Evolutionary conservation across 2,329 filamentous ascomycete genomes (phyloP), one percentile per base, ranked within the genome.

Genomic region (Calonectria pauciramosa): DNA sequence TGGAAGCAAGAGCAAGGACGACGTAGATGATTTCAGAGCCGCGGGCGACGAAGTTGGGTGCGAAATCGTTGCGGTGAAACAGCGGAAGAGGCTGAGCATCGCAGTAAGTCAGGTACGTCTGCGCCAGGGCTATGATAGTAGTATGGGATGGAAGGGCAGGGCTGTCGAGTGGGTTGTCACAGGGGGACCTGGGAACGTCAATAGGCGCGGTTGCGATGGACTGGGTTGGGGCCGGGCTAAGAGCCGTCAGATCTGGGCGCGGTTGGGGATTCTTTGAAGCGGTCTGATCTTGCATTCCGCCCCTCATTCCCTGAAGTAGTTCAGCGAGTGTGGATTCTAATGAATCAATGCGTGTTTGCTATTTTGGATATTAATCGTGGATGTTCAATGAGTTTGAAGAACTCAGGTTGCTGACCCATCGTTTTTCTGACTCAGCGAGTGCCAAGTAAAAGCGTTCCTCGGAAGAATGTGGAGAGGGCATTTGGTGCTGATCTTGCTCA

Each of bases 281-380:
- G 4, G 7, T 47, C 3, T n/a, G 49, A 3, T 34, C 51, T 18
- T 51, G 32, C 14, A 28, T 51, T n/a, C n/a, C 44, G 9, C n/a
- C 18, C 32, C 66, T 68, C 8, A 68, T 30, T 26, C 26, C 66
- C 28, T 38, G 34, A 11, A 68, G 16, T 11, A 59, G 10, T 26
- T 59, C 66, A 4, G 51, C 51, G 16, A 68, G 49, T 11, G 51
- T 56, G 10, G 66, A 54, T 23, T 69, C 67, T 11, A 69, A 16
- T 13, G 41, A 69, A 13, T 69, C 67, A 3, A 69, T 28, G 14
- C 67, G 67, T 14, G 41, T 26, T 41, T 60, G 67, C 67, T 69
- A 16, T 20, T 6, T 9, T 41, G 16, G 16, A 0, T 10, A 30
- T 69, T 14, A 49, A 38, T 18, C 7, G 10, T 10, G 13, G 11